Base-by-base conservation (phyloP, 306 rosid species). In the Myrica gale region DNA sequence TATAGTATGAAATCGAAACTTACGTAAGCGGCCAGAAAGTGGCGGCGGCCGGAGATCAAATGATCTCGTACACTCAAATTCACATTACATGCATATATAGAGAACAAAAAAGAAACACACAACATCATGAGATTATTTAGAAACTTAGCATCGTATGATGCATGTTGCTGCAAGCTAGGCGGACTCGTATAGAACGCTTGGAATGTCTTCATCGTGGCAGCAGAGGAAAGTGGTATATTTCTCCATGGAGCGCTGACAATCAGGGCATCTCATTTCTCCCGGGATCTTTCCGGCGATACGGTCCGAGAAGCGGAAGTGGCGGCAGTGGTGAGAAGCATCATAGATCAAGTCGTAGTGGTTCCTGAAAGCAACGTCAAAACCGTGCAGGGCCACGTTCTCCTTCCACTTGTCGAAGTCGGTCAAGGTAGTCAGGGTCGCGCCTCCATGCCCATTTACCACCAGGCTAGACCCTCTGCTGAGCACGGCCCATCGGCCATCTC, bases 201-300 rank as follows among this genome's bases (percentile, higher is more conserved):
- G 19, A 32, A 20, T 19, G 56, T 56, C 53, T n/a, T 89, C 83
- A 61, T 84, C 90, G 5, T 87, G 89, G 81, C 88, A 85, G 74
- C 94, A 89, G 43, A 78, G 86, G 75, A 87, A 89, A 0, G 88
- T 84, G 37, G 88, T 84, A 9, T 85, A 83, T n/a, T 85, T 77
- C 43, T 87, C 76, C 94, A 87, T 89, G 11, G 54, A 12, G 15
- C 85, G 84, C 37, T 76, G 87, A 48, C 88, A 86, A 84, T 86
- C 86, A 0, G 88, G 88, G 81, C 90, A 86, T 62, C 71, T 79
- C 54, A 86, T 63, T 44, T 56, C 69, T 45, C 81, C 88, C 2
- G 87, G 90, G 43, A 86, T 86, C 37, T 78, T 86, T 37, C 84
- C 88, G 78, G 77, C 74, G 1, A 80, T 2, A 20, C 79, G 88